Base-by-base conservation (phyloP, 2,329 filamentous ascomycete genomes). In the Verticillium zaregamsianum region DNA sequence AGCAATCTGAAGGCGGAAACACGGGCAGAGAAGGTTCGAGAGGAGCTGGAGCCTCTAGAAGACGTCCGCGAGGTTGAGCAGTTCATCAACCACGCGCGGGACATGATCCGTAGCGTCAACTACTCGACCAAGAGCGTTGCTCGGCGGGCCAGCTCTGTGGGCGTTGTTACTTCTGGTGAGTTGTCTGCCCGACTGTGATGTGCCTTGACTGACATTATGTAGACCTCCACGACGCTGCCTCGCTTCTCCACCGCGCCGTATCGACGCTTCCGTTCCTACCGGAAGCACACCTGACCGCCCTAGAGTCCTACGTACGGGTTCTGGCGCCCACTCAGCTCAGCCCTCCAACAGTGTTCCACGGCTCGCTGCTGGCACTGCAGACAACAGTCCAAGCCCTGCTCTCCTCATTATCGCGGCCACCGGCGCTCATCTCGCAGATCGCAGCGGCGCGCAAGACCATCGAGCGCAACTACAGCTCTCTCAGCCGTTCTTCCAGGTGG, bases 41-140 rank as follows among this genome's bases (percentile, higher is more conserved):
- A 99, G 63, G 95, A 99, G 72, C 92, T 91, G 69, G 88, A 92
- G 65, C 93, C 95, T 0, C 82, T 97, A 20, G 86, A 90, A 64
- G 91, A 95, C 66, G 86, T 94, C 57, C 86, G 88, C 32, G 94
- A 97, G 74, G 93, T 97, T 3, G 94, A 98, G 71, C 89, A 95
- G 68, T 97, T 99, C 74, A 89, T 97, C 59, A 89, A 92, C 59
- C 91, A 97, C 71, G 94, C 94, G 23, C 87, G 92, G 68, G 94
- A 98, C 61, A 93, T 93, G 75, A 89, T 99, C 45, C 88, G 93
- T 58, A 87, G 89, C 65, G 87, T 98, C 63, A 93, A 93, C 69
- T 88, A 90, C 69, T 90, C 91, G 60, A 94, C 91, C 0, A 91
- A 91, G 74, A 92, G 88, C 67, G 86, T 96, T 59, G 89, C 95